phyloP scores from a whole-genome alignment of 2,329 filamentous ascomycete species.

The Akanthomyces uredinophilus region DNA sequence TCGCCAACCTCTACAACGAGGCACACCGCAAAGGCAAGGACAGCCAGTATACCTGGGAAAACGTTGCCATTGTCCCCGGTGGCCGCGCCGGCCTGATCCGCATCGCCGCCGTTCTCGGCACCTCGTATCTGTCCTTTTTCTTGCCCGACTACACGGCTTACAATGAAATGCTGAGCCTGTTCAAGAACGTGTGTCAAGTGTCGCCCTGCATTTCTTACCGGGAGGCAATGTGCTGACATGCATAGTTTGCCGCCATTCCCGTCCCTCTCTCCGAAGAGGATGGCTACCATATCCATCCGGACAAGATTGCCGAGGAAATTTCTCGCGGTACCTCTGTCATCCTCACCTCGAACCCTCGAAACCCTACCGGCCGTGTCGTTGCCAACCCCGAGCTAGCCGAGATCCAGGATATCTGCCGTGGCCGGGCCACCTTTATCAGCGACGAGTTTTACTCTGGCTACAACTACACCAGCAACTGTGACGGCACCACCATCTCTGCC shows the following conservation, averaged over 20 bases:
- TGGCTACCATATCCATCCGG: slow-evolving; percentile 86
- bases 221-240: not conserved
- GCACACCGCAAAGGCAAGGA: slow-evolving; percentile 83
- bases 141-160: slow-evolving; percentile 95
- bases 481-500: slow-evolving; percentile 81
- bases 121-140: slow-evolving; percentile 89
- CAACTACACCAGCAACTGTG: slow-evolving; percentile 90
- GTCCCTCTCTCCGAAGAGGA: slow-evolving; percentile 80
- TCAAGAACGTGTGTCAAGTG: slow-evolving; percentile 65
- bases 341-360: slow-evolving; percentile 89
- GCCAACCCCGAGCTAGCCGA: slow-evolving; percentile 77
- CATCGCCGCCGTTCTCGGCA: slow-evolving; percentile 89
- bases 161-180: slow-evolving; percentile 93
- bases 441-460: slow-evolving; percentile 97
- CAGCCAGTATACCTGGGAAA: slow-evolving; percentile 94
- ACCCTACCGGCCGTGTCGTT: slow-evolving; percentile 87
- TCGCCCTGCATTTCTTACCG: not conserved
- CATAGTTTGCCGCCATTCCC: slow-evolving; percentile 75
- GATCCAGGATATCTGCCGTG: slow-evolving; percentile 90
- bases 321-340: slow-evolving; percentile 82
- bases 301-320: slow-evolving; percentile 90
- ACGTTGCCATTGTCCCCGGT: slow-evolving; percentile 92
- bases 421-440: slow-evolving; percentile 84
- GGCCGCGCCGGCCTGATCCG: slow-evolving; percentile 88
- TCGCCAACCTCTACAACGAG: slow-evolving; percentile 88